Evolutionary conservation across 257 asterid species (phyloP), one percentile per base, ranked within the genome.

Genomic region (Ballota nigra): DNA sequence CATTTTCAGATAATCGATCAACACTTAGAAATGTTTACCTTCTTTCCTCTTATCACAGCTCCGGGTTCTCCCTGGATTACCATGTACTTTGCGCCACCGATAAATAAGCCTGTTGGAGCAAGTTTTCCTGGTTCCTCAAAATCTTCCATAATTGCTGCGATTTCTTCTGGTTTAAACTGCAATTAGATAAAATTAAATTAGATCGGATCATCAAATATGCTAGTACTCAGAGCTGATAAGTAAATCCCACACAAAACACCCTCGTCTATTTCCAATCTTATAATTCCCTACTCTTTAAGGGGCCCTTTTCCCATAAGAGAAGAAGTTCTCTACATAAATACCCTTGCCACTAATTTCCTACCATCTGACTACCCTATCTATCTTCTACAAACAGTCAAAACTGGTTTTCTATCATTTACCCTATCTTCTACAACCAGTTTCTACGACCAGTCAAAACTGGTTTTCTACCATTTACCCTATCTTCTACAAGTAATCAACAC

Each of bases 1-100:
- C 57, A 8, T 10, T 7, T 20, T 41, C 34, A 55, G 24, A 38
- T 55, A 69, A 29, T 29, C 49, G 20, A 49, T 57, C 6, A 22
- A 36, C 4, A 47, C n/a, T 8, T 6, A 4, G 12, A 36, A 11
- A 51, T 36, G 0, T 1, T 49, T 74, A 78, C 86, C 83, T 81
- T 81, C 60, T 81, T 81, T 18, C 86, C 86, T 72, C 86, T 71
- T 12, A 81, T 81, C 16, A 81, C 85, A 55, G 75, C 83, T 61
- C 85, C 86, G 0, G 88, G 79, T 49, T 83, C 88, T 6, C 88
- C 86, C 70, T 83, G 88, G 47, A 81, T 81, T 5, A 81, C 83
- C 86, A 81, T 81, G 49, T 81, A 81, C 74, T 81, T 81, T 20
- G 75, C 34, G 41, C 84, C 86, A 61, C 88, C 88, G 5, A 83